Evolutionary conservation across 1,139 yeast species (phyloP).

Genomic region (Pneumocystis canis): DNA sequence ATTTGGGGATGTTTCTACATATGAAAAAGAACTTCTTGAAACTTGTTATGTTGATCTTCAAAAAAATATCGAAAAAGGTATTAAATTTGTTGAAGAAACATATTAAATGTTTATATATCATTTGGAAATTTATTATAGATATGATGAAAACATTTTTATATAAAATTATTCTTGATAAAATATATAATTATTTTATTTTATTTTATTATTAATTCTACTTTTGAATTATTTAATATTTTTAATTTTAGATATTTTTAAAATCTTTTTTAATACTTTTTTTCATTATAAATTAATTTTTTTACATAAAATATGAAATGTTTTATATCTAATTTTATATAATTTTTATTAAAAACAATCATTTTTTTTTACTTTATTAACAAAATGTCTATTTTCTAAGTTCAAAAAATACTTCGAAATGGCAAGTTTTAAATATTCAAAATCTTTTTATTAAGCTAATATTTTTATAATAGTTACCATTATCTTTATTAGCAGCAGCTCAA

Average conservation of each 20-base stretch:
- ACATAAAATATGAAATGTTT: too few species aligned
- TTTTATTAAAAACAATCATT: too few species aligned
- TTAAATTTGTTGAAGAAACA: not conserved
- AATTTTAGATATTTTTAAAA: too few species aligned
- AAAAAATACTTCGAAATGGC: not conserved
- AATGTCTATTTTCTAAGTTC: not conserved
- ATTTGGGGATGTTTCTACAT: conserved; percentile 67
- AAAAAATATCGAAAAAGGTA: conserved; percentile 58
- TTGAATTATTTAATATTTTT: too few species aligned
- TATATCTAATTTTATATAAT: too few species aligned
- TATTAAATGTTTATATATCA: not conserved
- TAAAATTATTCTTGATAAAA: not conserved
- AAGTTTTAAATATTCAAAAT: not conserved
- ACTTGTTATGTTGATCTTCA: conserved; percentile 30
- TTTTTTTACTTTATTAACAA: too few species aligned
- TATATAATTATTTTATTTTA: too few species aligned
- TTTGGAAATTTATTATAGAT: not conserved
- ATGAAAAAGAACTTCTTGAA: conserved; percentile 54
- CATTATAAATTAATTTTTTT: too few species aligned
- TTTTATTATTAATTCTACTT: too few species aligned
- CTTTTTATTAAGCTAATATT: not conserved
- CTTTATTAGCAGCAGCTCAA: conserved; percentile 78
- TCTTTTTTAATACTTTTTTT: too few species aligned
- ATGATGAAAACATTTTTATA: not conserved
- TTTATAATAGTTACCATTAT: conserved; percentile 54